Evolutionary conservation across 345 rosid species (phyloP).

Genomic region (Citrus unshiu): DNA sequence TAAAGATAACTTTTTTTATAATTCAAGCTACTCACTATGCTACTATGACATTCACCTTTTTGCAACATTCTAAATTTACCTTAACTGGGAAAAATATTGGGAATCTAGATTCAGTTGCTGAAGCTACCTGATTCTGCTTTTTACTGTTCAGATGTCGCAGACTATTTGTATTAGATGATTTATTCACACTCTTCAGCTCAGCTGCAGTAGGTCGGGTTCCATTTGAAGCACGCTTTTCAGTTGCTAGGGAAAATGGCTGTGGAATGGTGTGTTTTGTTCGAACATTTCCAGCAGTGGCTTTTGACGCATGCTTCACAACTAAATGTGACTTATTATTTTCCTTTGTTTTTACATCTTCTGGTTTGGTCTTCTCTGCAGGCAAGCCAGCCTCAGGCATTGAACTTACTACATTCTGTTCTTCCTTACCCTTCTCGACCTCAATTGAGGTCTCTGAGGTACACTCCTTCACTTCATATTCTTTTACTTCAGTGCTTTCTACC

Average conservation of each 20-base stretch:
- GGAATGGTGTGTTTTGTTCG: constrained; percentile 76
- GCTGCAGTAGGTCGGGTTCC: constrained; percentile 44
- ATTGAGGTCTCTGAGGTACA: constrained; percentile 57
- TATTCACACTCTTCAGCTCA: constrained; percentile 29
- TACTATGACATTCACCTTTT: background rate
- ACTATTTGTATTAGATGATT: constrained; percentile 24
- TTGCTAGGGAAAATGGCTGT: constrained; percentile 80
- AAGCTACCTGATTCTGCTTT: constrained; percentile 46
- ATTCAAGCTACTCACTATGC: background rate
- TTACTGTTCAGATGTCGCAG: constrained; percentile 18
- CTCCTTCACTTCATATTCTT: constrained; percentile 80
- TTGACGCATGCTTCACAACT: constrained; percentile 41
- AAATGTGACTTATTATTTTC: constrained; percentile 27
- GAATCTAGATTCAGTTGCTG: background rate
- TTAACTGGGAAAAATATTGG: background rate
- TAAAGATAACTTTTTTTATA: background rate
- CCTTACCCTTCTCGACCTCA: constrained; percentile 33
- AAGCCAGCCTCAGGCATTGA: constrained; percentile 24
- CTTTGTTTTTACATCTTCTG: constrained; percentile 25
- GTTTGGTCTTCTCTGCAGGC: constrained; percentile 23
- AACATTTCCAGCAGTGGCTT: constrained; percentile 33
- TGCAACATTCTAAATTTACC: background rate
- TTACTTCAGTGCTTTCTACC: constrained; percentile 59
- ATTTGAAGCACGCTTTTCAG: constrained; percentile 82
- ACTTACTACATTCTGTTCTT: constrained; percentile 23